phyloP scores from a whole-genome alignment of 139 green algal species.

The Eudorina sp. region DNA sequence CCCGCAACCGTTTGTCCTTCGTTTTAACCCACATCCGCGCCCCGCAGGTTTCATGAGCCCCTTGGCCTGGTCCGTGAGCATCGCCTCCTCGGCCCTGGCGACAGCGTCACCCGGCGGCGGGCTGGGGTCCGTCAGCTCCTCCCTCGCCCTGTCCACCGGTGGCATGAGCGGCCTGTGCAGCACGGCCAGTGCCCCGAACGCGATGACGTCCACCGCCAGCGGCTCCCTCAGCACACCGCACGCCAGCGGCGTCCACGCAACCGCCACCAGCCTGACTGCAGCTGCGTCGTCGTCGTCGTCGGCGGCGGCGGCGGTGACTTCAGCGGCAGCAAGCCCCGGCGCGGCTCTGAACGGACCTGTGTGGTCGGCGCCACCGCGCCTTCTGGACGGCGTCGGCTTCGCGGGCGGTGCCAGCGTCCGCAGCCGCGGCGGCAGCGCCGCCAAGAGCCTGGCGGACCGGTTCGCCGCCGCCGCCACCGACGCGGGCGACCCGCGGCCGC shows the following conservation, averaged over 20 bases:
- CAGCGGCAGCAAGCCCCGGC: too few relatives aligned
- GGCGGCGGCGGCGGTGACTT: neutral
- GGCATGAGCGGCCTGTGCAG: neutral
- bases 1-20: too few relatives aligned
- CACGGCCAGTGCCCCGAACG: neutral
- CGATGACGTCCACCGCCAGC: neutral
- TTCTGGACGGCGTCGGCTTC: too few relatives aligned
- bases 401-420: neutral
- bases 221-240: neutral
- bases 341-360: too few relatives aligned
- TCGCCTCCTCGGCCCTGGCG: conserved; percentile 13
- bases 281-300: neutral
- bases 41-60: conserved; percentile 25
- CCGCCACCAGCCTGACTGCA: neutral
- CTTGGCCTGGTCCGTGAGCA: conserved; percentile 29
- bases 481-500: neutral
- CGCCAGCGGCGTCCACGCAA: neutral
- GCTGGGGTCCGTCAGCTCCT: neutral
- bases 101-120: neutral
- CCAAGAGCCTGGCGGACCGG: neutral
- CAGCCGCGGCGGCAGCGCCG: neutral
- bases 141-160: neutral
- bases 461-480: neutral
- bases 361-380: too few relatives aligned
- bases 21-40: too few relatives aligned